phyloP scores from a whole-genome alignment of 257 asterid species.

The Capsicum chinense region DNA sequence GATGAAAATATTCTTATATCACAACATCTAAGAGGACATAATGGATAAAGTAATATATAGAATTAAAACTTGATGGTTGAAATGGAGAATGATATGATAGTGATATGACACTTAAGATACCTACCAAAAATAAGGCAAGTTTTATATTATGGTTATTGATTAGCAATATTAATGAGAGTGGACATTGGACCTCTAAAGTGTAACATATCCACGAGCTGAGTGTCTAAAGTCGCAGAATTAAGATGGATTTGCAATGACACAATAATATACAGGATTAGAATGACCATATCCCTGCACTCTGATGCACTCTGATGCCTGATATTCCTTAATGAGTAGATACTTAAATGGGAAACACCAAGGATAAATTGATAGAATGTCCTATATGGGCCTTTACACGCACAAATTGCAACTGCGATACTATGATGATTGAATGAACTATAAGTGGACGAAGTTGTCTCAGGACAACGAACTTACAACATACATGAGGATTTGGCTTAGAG shows the following conservation, averaged over 20 bases:
- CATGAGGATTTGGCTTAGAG: not conserved
- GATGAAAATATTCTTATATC: not conserved
- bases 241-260: conserved; percentile 1
- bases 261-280: not conserved
- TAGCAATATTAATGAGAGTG: not conserved
- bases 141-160: conserved; percentile 4
- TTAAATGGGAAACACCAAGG: not conserved
- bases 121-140: conserved; percentile 10
- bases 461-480: no score
- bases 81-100: not conserved
- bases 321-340: conserved; percentile 12
- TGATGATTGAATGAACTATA: not conserved
- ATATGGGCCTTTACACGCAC: not conserved
- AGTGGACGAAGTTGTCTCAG: not conserved
- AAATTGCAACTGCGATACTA: not conserved
- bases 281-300: not conserved
- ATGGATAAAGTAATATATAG: not conserved
- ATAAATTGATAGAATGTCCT: not conserved
- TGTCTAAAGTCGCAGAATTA: conserved; percentile 4
- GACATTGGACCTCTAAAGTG: not conserved
- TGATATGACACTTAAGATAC: not conserved
- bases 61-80: not conserved
- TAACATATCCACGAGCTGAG: not conserved
- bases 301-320: not conserved
- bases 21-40: conserved; percentile 24